These are phyloP conservation scores for Geoglossum glabrum DNA, from an alignment of 495 filamentous ascomycete genomes.

Conservation along the genomic window DNA sequence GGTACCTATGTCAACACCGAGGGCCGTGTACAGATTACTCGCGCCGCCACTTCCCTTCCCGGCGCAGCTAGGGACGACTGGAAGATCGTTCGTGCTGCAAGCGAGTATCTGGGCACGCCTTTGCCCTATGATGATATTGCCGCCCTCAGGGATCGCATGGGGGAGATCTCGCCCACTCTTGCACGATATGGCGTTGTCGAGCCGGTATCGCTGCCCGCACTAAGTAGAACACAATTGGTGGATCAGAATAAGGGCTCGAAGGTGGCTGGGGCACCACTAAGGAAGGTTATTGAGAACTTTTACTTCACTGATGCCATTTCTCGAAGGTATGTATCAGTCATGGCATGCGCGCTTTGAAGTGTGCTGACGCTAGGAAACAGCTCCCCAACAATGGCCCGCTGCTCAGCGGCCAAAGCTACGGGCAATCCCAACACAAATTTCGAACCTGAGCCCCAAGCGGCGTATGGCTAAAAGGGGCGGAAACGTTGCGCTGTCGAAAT, in stretches of 20 bases:
- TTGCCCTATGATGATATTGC: constrained; percentile 88
- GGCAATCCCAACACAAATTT: constrained; percentile 20
- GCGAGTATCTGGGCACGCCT: constrained; percentile 62
- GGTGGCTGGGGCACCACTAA: constrained; percentile 43
- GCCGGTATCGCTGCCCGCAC: constrained; percentile 40
- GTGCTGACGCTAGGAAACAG: constrained; percentile 27
- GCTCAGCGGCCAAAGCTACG: constrained; percentile 61
- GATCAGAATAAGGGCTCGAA: constrained; percentile 85
- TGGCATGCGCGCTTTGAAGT: neutral
- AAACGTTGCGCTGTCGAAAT: too few species aligned
- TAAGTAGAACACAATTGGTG: constrained; percentile 80
- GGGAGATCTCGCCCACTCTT: constrained; percentile 76
- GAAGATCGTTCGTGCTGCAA: constrained; percentile 88
- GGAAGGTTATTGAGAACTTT: constrained; percentile 78
- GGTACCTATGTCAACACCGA: constrained; percentile 96
- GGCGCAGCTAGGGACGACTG: constrained; percentile 89
- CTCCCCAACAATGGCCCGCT: constrained; percentile 92
- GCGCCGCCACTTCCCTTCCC: constrained; percentile 64
- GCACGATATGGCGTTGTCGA: constrained; percentile 82
- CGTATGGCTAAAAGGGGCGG: neutral
- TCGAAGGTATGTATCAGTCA: constrained; percentile 43
- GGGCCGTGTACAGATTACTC: constrained; percentile 80
- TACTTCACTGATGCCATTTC: constrained; percentile 95
- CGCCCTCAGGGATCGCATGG: constrained; percentile 74
- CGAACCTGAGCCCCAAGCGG: constrained; percentile 6